Evolutionary conservation across 2,329 filamentous ascomycete genomes (phyloP).

Genomic region (Westerdykella ornata): DNA sequence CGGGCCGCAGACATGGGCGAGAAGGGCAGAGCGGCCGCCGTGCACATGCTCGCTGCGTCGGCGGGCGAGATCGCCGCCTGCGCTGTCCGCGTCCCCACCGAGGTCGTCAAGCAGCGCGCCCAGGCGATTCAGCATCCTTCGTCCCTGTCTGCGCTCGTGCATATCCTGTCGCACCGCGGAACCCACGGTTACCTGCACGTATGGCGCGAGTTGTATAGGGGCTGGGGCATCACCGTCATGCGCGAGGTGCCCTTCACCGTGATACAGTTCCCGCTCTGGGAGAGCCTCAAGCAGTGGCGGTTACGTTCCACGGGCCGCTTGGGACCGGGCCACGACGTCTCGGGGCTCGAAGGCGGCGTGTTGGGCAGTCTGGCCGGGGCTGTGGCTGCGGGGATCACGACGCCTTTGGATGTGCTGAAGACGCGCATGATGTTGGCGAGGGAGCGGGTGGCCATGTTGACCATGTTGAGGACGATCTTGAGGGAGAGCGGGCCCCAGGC

Average conservation of each 20-base stretch:
- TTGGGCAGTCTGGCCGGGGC: constrained; percentile 81
- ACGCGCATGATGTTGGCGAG: constrained; percentile 88
- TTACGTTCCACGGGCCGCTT: constrained; percentile 40
- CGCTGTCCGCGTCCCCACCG: constrained; percentile 84
- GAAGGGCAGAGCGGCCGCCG: constrained; percentile 26
- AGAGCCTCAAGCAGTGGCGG: constrained; percentile 74
- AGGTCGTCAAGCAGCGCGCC: constrained; percentile 94
- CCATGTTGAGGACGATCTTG: constrained; percentile 59
- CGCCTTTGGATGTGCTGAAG: constrained; percentile 92
- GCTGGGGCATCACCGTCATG: constrained; percentile 87
- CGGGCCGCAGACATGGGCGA: constrained; percentile 16
- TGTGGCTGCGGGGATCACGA: constrained; percentile 80
- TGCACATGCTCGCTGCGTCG: constrained; percentile 78
- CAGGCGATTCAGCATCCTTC: constrained; percentile 78
- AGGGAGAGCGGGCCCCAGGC: constrained; percentile 57
- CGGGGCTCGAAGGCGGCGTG: constrained; percentile 70
- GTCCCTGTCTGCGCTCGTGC: constrained; percentile 58
- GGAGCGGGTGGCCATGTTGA: constrained; percentile 54
- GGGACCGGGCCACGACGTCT: constrained; percentile 41
- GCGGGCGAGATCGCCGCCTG: constrained; percentile 89
- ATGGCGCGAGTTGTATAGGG: constrained; percentile 79
- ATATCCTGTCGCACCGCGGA: constrained; percentile 52
- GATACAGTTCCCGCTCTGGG: constrained; percentile 96
- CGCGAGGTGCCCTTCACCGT: constrained; percentile 96
- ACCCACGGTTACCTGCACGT: constrained; percentile 50